Percentiles rank a stretch among this genome's conserved stretches.
phyloP scores from a whole-genome alignment of 1,284 basidiomycete species.

The Trichosporon inkin region DNA sequence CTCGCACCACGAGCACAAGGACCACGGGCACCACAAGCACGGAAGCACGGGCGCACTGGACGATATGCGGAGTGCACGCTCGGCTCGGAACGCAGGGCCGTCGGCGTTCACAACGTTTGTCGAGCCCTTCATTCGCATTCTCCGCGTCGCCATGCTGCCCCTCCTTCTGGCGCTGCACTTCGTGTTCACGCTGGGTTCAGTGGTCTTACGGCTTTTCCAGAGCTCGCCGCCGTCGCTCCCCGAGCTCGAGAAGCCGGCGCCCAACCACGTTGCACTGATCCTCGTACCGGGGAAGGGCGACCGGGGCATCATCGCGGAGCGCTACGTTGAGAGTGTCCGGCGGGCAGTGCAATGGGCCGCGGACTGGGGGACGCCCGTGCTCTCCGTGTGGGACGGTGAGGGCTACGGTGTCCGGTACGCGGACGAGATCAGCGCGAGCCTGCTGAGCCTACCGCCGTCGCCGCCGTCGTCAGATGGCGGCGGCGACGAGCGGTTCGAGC shows the following conservation, averaged over 20 bases:
- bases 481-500: background rate
- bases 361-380: constrained; percentile 30
- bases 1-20: background rate
- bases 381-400: constrained; percentile 34
- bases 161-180: constrained; percentile 35
- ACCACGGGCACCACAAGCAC: too few relatives aligned
- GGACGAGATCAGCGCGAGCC: constrained; percentile 11
- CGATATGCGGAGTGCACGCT: too few relatives aligned
- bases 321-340: constrained; percentile 29
- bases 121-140: background rate
- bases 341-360: constrained; percentile 32
- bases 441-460: constrained; percentile 23
- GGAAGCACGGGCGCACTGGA: too few relatives aligned
- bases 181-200: constrained; percentile 34
- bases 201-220: constrained; percentile 35
- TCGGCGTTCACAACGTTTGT: background rate
- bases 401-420: constrained; percentile 17
- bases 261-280: constrained; percentile 26
- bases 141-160: constrained; percentile 24
- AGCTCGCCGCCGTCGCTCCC: constrained; percentile 12
- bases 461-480: constrained; percentile 12
- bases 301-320: constrained; percentile 10
- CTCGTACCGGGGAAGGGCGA: constrained; percentile 18
- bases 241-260: constrained; percentile 17
- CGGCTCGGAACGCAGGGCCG: background rate